These are phyloP conservation scores for Austroboletus niveus DNA, from an alignment of 1,284 basidiomycete genomes.

Conservation along the genomic window DNA sequence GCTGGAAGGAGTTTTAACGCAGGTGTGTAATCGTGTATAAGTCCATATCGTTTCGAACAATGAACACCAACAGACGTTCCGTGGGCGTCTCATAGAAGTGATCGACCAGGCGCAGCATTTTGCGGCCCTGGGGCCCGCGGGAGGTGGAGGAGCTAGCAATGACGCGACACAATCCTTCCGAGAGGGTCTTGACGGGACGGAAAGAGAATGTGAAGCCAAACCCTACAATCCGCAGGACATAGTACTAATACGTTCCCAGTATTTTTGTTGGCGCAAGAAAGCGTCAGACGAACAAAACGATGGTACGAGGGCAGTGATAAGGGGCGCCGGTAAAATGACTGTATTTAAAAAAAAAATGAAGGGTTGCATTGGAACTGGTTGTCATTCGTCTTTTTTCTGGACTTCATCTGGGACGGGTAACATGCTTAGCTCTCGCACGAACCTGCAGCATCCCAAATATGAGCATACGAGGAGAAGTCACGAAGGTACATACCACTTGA, in stretches of 20 bases:
- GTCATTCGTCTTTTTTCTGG: slow-evolving; percentile 29
- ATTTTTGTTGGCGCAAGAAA: slow-evolving; percentile 81
- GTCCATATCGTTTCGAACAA: background rate
- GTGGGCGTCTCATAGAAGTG: slow-evolving; percentile 72
- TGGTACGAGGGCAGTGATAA: slow-evolving; percentile 80
- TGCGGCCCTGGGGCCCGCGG: slow-evolving; percentile 65
- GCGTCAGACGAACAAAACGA: slow-evolving; percentile 67
- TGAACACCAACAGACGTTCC: slow-evolving; percentile 62
- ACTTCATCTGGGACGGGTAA: slow-evolving; percentile 22
- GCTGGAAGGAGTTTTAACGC: slow-evolving; percentile 66
- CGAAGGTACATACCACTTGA: slow-evolving; percentile 67
- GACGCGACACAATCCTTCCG: slow-evolving; percentile 73
- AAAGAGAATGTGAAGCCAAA: slow-evolving; percentile 71
- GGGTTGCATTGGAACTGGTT: slow-evolving; percentile 3
- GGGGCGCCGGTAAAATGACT: slow-evolving; percentile 40
- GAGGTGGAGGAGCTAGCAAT: slow-evolving; percentile 50
- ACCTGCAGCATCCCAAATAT: slow-evolving; percentile 38
- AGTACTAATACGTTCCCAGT: slow-evolving; percentile 46
- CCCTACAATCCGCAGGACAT: background rate
- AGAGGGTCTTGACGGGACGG: slow-evolving; percentile 85
- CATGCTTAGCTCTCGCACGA: slow-evolving; percentile 50
- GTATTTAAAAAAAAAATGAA: background rate
- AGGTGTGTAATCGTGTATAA: slow-evolving; percentile 40
- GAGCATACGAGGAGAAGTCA: background rate
- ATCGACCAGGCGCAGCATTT: slow-evolving; percentile 92